Conservation (phyloP, 2,329 filamentous ascomycete genomes). For the Clarireedia sp. region DNA sequence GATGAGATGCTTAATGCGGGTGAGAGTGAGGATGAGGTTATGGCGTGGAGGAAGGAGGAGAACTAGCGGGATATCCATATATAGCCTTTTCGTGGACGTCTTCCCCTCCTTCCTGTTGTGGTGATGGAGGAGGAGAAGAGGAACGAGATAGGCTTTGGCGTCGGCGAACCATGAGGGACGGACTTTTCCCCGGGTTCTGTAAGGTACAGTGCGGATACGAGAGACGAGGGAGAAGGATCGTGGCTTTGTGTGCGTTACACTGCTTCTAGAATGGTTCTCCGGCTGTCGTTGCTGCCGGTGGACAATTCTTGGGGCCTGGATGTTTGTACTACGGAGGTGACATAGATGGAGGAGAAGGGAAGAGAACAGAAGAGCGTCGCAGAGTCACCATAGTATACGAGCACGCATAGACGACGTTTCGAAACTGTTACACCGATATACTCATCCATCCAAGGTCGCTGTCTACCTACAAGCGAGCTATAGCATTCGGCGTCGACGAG, state of each 20-base stretch:
- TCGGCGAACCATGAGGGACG: neutral
- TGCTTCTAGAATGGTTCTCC: neutral
- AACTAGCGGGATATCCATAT: neutral
- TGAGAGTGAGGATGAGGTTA: neutral
- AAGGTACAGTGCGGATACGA: neutral
- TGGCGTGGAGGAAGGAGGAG: neutral
- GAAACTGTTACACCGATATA: too few species aligned
- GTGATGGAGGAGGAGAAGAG: too few species aligned
- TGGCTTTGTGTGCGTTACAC: neutral
- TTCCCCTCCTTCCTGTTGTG: constrained; percentile 1
- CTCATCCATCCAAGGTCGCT: too few species aligned
- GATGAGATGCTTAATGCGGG: neutral
- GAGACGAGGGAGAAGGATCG: too few species aligned
- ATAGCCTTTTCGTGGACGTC: neutral
- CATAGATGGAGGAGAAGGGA: too few species aligned
- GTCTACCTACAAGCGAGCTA: too few species aligned
- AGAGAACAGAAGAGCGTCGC: too few species aligned
- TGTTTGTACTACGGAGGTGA: neutral
- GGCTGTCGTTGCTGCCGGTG: neutral
- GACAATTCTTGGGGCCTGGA: neutral
- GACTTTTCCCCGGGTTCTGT: neutral
- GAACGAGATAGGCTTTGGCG: neutral
- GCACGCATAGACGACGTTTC: too few species aligned
- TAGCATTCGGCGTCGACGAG: too few species aligned
- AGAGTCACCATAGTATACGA: too few species aligned